Conservation (phyloP, 2,329 filamentous ascomycete species). For the Ophiostoma tasmaniense region DNA sequence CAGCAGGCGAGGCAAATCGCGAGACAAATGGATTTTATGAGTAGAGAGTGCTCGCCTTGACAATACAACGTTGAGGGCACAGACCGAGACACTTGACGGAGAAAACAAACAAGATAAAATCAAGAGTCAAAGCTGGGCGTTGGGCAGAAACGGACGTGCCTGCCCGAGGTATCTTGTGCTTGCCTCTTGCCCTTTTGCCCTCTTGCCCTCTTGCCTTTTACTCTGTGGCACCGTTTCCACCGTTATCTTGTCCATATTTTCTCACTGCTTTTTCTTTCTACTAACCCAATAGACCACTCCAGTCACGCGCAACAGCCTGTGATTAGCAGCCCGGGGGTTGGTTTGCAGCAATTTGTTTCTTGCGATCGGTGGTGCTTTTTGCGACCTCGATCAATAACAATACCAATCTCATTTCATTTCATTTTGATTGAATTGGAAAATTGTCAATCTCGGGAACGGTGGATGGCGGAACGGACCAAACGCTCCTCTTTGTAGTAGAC, state of each 20-base stretch:
- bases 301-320: constrained; percentile 16
- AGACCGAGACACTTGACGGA: not conserved
- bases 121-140: not conserved
- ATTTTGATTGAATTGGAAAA: not conserved
- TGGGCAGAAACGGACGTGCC: not conserved
- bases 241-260: not conserved
- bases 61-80: not conserved
- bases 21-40: not conserved
- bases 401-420: not conserved
- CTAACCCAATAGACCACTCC: constrained; percentile 5
- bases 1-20: constrained; percentile 11
- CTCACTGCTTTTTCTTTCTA: too few relatives aligned
- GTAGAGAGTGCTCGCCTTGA: too few relatives aligned
- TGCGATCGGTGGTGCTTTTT: not conserved
- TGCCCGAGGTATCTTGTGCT: too few relatives aligned
- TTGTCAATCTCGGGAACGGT: constrained; percentile 1
- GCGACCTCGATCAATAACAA: not conserved
- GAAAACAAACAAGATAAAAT: not conserved
- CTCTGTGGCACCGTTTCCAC: not conserved
- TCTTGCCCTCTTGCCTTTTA: too few relatives aligned
- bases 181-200: too few relatives aligned
- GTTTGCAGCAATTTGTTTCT: not conserved
- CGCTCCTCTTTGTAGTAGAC: not conserved
- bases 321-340: constrained; percentile 17
- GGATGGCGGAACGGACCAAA: not conserved